phyloP scores from a whole-genome alignment of 768 basidiomycete species.

The Rhizopogon sp. region DNA sequence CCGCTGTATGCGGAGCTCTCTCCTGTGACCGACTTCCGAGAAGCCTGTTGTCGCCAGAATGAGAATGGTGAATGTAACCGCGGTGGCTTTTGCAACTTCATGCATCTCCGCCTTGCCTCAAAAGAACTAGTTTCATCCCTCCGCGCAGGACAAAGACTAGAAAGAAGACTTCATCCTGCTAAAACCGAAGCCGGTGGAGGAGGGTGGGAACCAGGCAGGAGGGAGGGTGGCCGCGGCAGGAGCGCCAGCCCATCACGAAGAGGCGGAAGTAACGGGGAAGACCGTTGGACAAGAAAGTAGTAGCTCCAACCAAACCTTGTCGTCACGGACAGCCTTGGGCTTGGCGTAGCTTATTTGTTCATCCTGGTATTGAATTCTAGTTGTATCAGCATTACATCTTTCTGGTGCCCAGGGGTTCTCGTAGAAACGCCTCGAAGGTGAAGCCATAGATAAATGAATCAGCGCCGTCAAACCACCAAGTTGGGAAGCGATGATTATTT shows the following conservation, averaged over 20 bases:
- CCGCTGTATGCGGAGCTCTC: conserved; percentile 96
- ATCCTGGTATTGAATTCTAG: neutral
- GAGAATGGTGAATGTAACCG: conserved; percentile 98
- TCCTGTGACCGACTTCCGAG: conserved; percentile 97
- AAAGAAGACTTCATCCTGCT: conserved; percentile 68
- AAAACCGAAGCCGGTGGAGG: conserved; percentile 63
- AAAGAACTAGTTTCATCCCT: conserved; percentile 77
- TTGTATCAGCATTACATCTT: neutral
- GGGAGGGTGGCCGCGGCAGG: conserved; percentile 59
- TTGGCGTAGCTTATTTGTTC: neutral
- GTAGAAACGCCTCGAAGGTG: neutral
- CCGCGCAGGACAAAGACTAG: conserved; percentile 77
- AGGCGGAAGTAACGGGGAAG: conserved; percentile 65
- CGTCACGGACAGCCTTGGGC: neutral
- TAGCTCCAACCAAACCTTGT: neutral
- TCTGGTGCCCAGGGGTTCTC: neutral
- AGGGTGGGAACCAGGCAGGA: conserved; percentile 79
- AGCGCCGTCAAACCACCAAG: neutral
- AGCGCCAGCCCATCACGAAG: conserved; percentile 70
- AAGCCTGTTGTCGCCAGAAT: conserved; percentile 98
- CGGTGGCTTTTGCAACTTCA: conserved; percentile 98
- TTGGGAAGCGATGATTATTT: neutral
- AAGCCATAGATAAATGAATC: neutral
- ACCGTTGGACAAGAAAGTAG: conserved; percentile 69
- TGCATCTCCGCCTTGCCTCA: conserved; percentile 90